Base-by-base conservation (phyloP, 2,329 filamentous ascomycete species). In the Colletotrichum viniferum region DNA sequence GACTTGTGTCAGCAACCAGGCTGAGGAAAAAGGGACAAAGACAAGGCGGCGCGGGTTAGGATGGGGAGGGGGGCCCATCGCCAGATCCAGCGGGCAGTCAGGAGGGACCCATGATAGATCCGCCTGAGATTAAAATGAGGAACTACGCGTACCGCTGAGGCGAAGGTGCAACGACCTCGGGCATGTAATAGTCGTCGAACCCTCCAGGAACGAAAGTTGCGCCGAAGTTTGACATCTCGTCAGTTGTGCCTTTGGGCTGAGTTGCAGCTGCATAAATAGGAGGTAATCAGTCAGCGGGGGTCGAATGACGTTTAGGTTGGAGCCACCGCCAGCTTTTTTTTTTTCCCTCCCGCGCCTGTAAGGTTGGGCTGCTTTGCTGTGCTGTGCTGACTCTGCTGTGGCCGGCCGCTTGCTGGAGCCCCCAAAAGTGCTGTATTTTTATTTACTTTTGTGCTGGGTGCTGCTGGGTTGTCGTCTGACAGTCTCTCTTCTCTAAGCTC, bases 141-240 rank as follows among this genome's bases (percentile, higher is more conserved):
- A 18, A 55, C 61, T 72, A 77, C 63, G 84, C 88, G 80, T 81
- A 91, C 90, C 90, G 87, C 84, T 91, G 90, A 78, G 90, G 90
- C 64, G 88, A 83, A 74, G 90, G 90, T 73, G 90, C 89, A 77
- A 90, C 83, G 77, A 92, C 90, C 81, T 91, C 89, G 76, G 90
- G 90, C 88, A 91, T 89, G 81, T 89, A 91, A 80, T 90, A 92
- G 82, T 92, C 90, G 81, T 92, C 90, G 72, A 87, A 86, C 70
- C 89, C 90, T 76, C 90, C 88, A 38, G 90, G 90, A 72, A 90
- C 88, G 81, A 91, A 92, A 62, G 90, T 92, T 77, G 90, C 90
- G 80, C 88, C 88, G 77, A 91, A 82, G 74, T 85, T 82, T 80
- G 86, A 81, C 85, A 87, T 87, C 78, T 86, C 83, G 85, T 80